These are phyloP conservation scores for Trichoderma atroviride DNA, from an alignment of 2,329 filamentous ascomycete species.

Conservation along the genomic window DNA sequence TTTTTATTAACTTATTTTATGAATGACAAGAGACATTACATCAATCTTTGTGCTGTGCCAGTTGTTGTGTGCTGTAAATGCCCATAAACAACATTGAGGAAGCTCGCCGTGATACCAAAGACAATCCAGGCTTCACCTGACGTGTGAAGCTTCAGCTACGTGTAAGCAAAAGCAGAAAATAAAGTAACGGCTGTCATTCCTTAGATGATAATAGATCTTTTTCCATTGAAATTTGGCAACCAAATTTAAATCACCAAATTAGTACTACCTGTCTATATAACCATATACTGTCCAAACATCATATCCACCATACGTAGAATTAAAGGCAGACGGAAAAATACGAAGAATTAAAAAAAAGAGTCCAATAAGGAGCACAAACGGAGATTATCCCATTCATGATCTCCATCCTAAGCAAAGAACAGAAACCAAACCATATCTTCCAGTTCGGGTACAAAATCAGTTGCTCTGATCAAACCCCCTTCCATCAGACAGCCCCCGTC, in stretches of 20 bases:
- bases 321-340: not conserved
- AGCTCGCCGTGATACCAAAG: not conserved
- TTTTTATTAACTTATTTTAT: not conserved
- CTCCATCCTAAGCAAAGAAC: not conserved
- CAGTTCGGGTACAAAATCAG: no score
- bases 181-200: not conserved
- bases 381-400: not conserved
- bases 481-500: not conserved
- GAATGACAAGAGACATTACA: constrained; percentile 26
- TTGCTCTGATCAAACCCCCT: no score
- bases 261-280: not conserved
- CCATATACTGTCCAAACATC: not conserved
- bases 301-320: not conserved
- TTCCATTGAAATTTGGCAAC: not conserved
- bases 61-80: not conserved
- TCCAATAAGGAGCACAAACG: not conserved
- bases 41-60: not conserved
- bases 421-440: not conserved
- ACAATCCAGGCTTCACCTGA: not conserved
- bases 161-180: not conserved
- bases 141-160: no score
- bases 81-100: not conserved
- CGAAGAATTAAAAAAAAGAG: not conserved
- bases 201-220: not conserved
- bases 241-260: not conserved